Evolutionary conservation across 441 rosid species (phyloP).

Genomic region (Omphalea diandra): DNA sequence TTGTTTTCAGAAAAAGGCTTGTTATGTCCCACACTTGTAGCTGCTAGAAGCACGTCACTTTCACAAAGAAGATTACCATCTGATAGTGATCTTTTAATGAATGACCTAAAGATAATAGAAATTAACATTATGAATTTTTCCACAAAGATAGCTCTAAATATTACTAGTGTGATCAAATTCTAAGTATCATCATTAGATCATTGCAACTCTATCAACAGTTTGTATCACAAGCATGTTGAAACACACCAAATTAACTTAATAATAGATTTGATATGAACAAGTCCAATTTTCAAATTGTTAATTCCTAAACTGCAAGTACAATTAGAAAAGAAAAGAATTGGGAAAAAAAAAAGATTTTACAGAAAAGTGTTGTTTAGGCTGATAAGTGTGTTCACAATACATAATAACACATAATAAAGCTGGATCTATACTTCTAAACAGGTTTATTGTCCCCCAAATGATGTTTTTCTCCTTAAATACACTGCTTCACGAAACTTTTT

Average conservation of each 20-base stretch:
- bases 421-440: background rate
- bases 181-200: background rate
- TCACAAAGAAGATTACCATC: constrained; percentile 74
- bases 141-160: background rate
- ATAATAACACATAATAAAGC: background rate
- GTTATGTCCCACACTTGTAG: constrained; percentile 36
- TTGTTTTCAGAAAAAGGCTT: constrained; percentile 37
- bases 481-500: background rate
- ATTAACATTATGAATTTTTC: constrained; percentile 13
- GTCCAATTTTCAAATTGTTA: background rate
- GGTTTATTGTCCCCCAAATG: background rate
- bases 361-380: background rate
- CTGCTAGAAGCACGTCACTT: constrained; percentile 39
- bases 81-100: constrained; percentile 80
- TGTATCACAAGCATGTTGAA: background rate
- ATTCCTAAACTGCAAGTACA: background rate
- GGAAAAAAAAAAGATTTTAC: background rate
- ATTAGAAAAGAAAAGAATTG: background rate
- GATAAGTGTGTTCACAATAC: background rate
- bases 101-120: constrained; percentile 42
- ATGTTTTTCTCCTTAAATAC: background rate
- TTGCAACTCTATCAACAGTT: background rate
- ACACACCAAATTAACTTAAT: background rate
- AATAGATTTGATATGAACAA: background rate
- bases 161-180: background rate